Evolutionary conservation across 768 basidiomycete genomes (phyloP).

Genomic region (Trametes villosa): DNA sequence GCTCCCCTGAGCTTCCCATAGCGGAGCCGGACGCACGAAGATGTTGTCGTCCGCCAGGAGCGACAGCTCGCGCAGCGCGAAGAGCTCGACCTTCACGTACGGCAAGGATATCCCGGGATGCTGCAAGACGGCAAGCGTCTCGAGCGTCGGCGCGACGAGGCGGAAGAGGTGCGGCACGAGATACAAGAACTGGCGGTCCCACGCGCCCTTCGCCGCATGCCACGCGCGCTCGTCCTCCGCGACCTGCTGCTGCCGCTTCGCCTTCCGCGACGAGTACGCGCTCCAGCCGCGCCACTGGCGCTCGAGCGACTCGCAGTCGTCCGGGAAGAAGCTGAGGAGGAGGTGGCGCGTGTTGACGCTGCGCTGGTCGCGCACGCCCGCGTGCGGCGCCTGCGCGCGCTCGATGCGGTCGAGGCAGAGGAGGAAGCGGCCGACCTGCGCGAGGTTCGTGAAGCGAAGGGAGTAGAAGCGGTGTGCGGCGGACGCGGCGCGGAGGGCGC

Average conservation of each 20-base stretch:
- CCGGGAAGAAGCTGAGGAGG: constrained; percentile 19
- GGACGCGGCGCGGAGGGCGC: not conserved
- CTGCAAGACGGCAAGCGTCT: constrained; percentile 13
- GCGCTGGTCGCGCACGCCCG: not conserved
- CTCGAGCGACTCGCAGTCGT: constrained; percentile 15
- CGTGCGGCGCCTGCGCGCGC: not conserved
- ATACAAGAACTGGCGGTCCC: constrained; percentile 15
- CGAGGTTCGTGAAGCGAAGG: constrained; percentile 12
- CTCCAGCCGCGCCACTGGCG: constrained; percentile 15
- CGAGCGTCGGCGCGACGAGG: constrained; percentile 15
- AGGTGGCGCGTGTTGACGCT: constrained; percentile 9
- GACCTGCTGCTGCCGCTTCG: constrained; percentile 5
- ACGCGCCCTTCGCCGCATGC: constrained; percentile 15
- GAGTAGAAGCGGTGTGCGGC: constrained; percentile 17
- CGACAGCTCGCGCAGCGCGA: constrained; percentile 3
- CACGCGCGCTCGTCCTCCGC: constrained; percentile 9
- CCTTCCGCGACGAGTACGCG: constrained; percentile 10
- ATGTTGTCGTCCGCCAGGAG: constrained; percentile 11
- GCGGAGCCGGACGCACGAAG: not conserved
- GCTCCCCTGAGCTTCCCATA: not conserved
- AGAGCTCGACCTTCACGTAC: not conserved
- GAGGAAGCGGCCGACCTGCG: constrained; percentile 16
- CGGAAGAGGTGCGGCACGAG: constrained; percentile 12
- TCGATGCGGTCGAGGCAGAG: constrained; percentile 16
- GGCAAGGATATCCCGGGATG: constrained; percentile 5